These are phyloP conservation scores for Saturnispora sanitii DNA, from an alignment of 805 yeast species.

Conservation along the genomic window DNA sequence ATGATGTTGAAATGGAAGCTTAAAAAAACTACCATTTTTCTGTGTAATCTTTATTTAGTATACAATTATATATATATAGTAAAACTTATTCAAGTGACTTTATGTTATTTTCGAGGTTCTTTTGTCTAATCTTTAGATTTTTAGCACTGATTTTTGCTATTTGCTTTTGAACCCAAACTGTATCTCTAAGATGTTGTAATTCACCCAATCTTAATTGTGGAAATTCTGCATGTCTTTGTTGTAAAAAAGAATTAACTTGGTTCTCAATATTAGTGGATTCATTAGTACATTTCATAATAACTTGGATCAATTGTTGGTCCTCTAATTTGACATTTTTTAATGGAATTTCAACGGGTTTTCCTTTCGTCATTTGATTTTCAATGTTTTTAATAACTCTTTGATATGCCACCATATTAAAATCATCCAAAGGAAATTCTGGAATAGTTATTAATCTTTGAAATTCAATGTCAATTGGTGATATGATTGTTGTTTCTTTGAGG, in stretches of 20 bases:
- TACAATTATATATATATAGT: neutral
- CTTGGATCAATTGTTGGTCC: neutral
- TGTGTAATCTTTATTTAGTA: neutral
- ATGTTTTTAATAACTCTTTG: neutral
- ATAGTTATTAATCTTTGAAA: conserved; percentile 1
- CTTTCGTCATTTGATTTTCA: neutral
- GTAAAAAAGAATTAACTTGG: neutral
- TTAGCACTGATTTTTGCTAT: conserved; percentile 1
- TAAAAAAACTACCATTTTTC: too few relatives aligned
- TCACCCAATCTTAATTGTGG: neutral
- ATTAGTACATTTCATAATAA: conserved; percentile 4
- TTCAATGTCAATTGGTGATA: neutral
- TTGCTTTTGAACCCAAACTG: conserved; percentile 6
- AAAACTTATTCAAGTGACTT: neutral
- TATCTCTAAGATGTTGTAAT: conserved; percentile 1
- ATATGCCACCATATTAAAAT: conserved; percentile 6
- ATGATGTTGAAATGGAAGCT: too few relatives aligned
- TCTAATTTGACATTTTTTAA: neutral
- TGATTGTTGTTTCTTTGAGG: neutral
- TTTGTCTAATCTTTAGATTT: neutral
- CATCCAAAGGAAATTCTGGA: conserved; percentile 1
- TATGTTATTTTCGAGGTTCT: neutral
- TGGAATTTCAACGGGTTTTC: neutral
- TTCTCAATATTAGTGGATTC: conserved; percentile 2
- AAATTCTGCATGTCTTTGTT: neutral